A percentile compares a stretch with the other conserved stretches of the same genome.
Conservation (phyloP, 305 asterid genomes). For the Fraxinus floribunda region DNA sequence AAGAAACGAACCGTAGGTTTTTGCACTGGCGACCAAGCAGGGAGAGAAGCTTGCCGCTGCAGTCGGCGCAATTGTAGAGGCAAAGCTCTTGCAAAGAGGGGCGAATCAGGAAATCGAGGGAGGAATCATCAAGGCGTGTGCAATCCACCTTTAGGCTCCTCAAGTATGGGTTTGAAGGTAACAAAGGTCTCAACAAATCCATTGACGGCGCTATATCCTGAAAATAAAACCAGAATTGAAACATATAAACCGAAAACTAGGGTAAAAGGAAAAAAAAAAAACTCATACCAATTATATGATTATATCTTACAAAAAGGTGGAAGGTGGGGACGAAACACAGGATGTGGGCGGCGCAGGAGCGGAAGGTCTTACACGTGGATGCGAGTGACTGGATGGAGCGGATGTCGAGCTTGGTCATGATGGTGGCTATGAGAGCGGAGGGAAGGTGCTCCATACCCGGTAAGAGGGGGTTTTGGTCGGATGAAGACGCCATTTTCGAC, state of each 20-base stretch:
- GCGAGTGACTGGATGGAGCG: constrained; percentile 76
- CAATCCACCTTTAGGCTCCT: constrained; percentile 77
- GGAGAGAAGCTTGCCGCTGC: constrained; percentile 76
- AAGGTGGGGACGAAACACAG: constrained; percentile 64
- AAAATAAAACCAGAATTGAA: background rate
- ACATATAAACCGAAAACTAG: background rate
- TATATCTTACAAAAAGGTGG: constrained; percentile 60
- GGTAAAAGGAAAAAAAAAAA: constrained; percentile 1
- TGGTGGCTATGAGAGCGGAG: constrained; percentile 65
- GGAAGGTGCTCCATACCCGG: constrained; percentile 61
- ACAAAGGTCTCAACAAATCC: constrained; percentile 60
- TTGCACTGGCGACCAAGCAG: constrained; percentile 63
- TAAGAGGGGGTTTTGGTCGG: constrained; percentile 16
- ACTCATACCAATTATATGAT: background rate
- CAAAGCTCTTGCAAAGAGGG: constrained; percentile 70
- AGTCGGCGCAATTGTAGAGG: constrained; percentile 71
- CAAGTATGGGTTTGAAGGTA: constrained; percentile 57
- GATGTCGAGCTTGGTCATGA: constrained; percentile 81
- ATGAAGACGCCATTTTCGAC: constrained; percentile 41
- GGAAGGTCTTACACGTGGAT: constrained; percentile 76
- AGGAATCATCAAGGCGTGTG: constrained; percentile 76
- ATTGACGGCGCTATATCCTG: constrained; percentile 76
- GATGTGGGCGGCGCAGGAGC: constrained; percentile 60
- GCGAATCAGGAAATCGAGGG: constrained; percentile 49
- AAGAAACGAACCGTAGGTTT: constrained; percentile 58